These are phyloP conservation scores for Biscogniauxia mediterranea DNA, from an alignment of 2,329 filamentous ascomycete genomes.

Conservation along the genomic window DNA sequence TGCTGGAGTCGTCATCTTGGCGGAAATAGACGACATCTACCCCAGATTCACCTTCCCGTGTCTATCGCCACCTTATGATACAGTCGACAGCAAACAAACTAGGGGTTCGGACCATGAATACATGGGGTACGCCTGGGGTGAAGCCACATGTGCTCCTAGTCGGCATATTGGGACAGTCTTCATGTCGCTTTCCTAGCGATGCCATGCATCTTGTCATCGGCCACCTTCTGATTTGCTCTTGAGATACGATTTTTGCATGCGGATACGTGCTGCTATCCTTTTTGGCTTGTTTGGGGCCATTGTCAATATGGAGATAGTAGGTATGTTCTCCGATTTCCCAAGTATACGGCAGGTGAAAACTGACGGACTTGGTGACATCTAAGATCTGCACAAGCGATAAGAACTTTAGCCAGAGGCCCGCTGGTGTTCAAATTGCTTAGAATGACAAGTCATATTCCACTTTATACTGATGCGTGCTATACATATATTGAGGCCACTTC, in stretches of 20 bases:
- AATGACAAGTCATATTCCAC: background rate
- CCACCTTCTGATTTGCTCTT: background rate
- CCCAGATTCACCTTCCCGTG: background rate
- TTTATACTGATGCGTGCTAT: background rate
- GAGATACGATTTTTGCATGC: background rate
- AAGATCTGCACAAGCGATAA: background rate
- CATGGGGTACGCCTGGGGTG: background rate
- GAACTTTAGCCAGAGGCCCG: background rate
- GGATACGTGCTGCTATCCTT: background rate
- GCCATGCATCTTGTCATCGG: background rate
- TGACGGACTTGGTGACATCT: background rate
- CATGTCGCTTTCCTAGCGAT: background rate
- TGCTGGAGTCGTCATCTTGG: constrained; percentile 10
- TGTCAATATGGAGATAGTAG: background rate
- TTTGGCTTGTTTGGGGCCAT: background rate
- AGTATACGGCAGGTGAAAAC: background rate
- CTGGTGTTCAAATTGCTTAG: background rate
- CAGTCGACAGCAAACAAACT: constrained; percentile 9
- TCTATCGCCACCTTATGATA: background rate
- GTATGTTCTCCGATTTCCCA: background rate
- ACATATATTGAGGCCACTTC: background rate
- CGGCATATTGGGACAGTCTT: background rate
- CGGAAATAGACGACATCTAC: background rate
- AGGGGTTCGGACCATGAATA: constrained; percentile 1
- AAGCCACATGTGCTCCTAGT: background rate